A percentile compares a stretch with the other conserved stretches of the same genome.
phyloP scores from a whole-genome alignment of 179 eudicot genomes.

The Sideroxylon spinosum region DNA sequence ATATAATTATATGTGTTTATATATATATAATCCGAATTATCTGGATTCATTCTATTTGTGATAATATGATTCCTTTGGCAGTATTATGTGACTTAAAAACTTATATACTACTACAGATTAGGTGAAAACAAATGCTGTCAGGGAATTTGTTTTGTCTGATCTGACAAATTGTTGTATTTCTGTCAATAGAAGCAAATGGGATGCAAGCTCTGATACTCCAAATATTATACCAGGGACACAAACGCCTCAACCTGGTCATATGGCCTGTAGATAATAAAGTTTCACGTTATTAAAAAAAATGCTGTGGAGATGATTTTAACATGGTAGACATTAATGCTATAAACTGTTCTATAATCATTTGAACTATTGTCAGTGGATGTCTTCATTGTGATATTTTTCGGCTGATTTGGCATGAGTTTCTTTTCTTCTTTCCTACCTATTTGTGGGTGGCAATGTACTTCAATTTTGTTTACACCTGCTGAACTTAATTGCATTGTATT shows the following conservation, averaged over 20 bases:
- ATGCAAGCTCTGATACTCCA: neutral
- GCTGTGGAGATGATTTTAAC: neutral
- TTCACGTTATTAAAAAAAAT: neutral
- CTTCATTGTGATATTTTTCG: neutral
- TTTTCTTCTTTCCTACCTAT: neutral
- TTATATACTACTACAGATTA: neutral
- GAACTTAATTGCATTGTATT: slow-evolving; percentile 2
- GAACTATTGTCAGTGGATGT: neutral
- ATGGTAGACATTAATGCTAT: neutral
- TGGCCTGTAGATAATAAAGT: neutral
- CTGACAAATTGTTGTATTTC: neutral
- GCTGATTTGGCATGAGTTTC: neutral
- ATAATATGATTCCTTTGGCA: neutral
- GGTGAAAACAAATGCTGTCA: neutral
- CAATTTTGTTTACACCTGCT: neutral
- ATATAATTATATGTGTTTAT: too few relatives aligned
- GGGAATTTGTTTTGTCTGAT: neutral
- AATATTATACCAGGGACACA: neutral
- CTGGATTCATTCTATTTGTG: neutral
- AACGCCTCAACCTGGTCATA: neutral
- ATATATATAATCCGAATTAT: neutral
- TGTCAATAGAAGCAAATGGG: neutral
- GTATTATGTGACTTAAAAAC: neutral
- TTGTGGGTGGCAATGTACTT: neutral
- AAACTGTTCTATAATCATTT: neutral